A percentile compares a stretch with the other conserved stretches of the same genome.
phyloP scores from a whole-genome alignment of 2,329 filamentous ascomycete species.

The Cercospora sesami region DNA sequence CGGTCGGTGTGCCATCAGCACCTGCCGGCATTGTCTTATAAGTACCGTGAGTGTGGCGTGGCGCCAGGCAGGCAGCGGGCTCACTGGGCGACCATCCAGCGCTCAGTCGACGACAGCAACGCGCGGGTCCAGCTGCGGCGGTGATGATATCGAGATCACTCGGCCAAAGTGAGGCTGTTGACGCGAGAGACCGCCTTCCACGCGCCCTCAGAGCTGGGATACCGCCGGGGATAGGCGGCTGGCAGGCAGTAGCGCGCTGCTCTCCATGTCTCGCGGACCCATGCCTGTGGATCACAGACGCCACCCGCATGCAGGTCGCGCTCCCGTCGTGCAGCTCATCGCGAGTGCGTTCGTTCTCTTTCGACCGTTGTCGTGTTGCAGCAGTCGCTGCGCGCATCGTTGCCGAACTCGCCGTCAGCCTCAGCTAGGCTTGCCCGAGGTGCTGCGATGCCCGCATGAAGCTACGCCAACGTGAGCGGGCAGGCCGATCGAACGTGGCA shows the following conservation, averaged over 20 bases:
- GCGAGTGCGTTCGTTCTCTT: not conserved
- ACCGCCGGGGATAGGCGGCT: not conserved
- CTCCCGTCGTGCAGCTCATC: not conserved
- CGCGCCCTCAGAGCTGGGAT: constrained; percentile 1
- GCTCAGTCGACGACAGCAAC: not conserved
- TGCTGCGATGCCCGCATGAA: not conserved
- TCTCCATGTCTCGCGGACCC: not conserved
- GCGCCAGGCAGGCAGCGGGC: not conserved
- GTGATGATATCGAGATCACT: not conserved
- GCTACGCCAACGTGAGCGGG: not conserved
- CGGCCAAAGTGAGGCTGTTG: constrained; percentile 17
- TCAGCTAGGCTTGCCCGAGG: not conserved
- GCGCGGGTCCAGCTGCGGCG: not conserved
- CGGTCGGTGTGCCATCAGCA: constrained; percentile 10
- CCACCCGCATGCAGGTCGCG: constrained; percentile 6
- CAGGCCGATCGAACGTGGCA: not conserved
- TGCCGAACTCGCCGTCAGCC: not conserved
- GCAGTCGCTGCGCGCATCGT: not conserved
- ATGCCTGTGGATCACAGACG: not conserved
- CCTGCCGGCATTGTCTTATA: constrained; percentile 10
- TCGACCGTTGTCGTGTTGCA: not conserved
- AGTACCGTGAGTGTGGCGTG: not conserved
- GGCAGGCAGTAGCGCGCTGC: constrained; percentile 2
- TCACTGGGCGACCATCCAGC: not conserved
- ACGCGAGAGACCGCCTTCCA: constrained; percentile 11